Evolutionary conservation across 1,284 basidiomycete species (phyloP), one percentile per base, ranked within the genome.

Genomic region (Acaromyces ingoldii): DNA sequence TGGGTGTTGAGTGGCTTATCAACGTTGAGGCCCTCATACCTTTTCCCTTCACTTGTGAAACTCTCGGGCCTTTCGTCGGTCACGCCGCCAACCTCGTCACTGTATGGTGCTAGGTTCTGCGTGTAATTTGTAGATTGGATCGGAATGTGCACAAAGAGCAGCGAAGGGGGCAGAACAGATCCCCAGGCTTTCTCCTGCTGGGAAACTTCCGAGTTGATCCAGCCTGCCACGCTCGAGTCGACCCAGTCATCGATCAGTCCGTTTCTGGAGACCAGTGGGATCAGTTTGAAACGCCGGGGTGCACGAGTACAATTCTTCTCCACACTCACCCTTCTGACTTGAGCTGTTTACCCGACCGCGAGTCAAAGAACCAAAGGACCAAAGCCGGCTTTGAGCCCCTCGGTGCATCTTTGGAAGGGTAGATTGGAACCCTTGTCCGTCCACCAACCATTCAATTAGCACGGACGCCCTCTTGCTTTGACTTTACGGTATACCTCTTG

Each of bases 361-460:
- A 53, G 21, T 54, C 52, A 37, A 54, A 54, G 52, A 53, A 52
- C 52, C 52, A 54, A 10, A 54, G 52, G 5, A 54, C 25, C 2
- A 54, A 24, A 15, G 26, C 30, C 9, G 52, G 52, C 6, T 17
- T 3, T 34, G n/a, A n/a, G n/a, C n/a, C n/a, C n/a, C n/a, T n/a
- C n/a, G n/a, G n/a, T n/a, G 34, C 49, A 49, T 13, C 17, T 4
- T 24, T 31, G 15, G 26, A 9, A 24, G 30, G 25, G 34, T 29
- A 50, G 15, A 54, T 44, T 17, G 52, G 52, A 11, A 54, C 26
- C n/a, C n/a, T n/a, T n/a, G n/a, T n/a, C n/a, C n/a, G n/a, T n/a
- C n/a, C n/a, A n/a, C n/a, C n/a, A n/a, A n/a, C n/a, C n/a, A n/a
- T n/a, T n/a, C n/a, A n/a, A n/a, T n/a, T n/a, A n/a, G n/a, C n/a